phyloP scores from a whole-genome alignment of 2,329 filamentous ascomycete genomes.

The Trichoderma cornu-damae region DNA sequence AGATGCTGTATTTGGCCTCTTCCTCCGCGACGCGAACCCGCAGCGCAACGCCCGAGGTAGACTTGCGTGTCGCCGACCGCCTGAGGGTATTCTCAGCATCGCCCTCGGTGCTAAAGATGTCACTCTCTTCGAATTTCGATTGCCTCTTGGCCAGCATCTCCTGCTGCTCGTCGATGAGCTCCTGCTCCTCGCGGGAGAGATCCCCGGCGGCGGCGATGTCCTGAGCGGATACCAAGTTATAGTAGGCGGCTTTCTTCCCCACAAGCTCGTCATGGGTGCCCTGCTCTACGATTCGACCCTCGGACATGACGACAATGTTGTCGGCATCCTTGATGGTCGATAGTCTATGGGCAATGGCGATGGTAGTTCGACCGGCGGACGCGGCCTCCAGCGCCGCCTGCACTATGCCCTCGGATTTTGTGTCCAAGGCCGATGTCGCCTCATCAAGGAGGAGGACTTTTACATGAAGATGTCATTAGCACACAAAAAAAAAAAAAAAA shows the following conservation, averaged over 20 bases:
- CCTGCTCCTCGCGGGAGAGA: slow-evolving; percentile 47
- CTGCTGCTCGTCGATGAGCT: slow-evolving; percentile 45
- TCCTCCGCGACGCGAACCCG: slow-evolving; percentile 48
- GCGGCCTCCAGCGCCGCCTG: slow-evolving; percentile 88
- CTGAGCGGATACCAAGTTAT: slow-evolving; percentile 81
- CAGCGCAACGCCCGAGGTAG: slow-evolving; percentile 66
- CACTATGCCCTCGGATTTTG: slow-evolving; percentile 89
- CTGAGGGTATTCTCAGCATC: slow-evolving; percentile 54
- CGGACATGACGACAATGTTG: slow-evolving; percentile 90
- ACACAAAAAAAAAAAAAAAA: too few relatives aligned
- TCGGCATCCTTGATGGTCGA: slow-evolving; percentile 92
- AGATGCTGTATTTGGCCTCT: slow-evolving; percentile 59
- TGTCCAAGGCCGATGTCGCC: slow-evolving; percentile 89
- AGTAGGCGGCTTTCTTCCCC: slow-evolving; percentile 66
- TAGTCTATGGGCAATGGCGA: slow-evolving; percentile 90
- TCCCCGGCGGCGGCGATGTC: slow-evolving; percentile 63
- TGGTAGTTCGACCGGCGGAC: slow-evolving; percentile 81
- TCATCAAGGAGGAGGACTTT: slow-evolving; percentile 82
- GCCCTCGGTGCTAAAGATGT: slow-evolving; percentile 54
- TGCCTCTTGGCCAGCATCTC: slow-evolving; percentile 47
- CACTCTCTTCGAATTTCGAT: slow-evolving; percentile 37
- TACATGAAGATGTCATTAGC: accelerated
- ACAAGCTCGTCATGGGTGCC: slow-evolving; percentile 80
- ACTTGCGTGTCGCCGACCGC: slow-evolving; percentile 51
- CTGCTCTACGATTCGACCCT: slow-evolving; percentile 85